Evolutionary conservation across 2,329 filamentous ascomycete genomes (phyloP), one percentile per base, ranked within the genome.

Genomic region (Fusarium bulbicola): DNA sequence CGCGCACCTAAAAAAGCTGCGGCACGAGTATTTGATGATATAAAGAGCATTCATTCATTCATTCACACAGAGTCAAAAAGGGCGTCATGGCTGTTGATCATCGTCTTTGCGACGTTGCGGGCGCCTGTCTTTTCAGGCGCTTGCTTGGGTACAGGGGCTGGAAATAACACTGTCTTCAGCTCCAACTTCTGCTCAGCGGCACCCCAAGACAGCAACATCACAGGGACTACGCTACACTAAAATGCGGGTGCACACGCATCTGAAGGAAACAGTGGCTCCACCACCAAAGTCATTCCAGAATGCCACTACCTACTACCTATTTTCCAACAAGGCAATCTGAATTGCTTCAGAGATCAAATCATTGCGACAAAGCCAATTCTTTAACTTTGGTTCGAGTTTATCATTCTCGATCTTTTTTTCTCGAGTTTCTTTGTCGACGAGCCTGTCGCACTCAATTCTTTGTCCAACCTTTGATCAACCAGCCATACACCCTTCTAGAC

Each of bases 1-100:
- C 60, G 57, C 73, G 65, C 62, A 64, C 68, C 72, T 72, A 77
- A 66, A 75, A 77, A 77, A 62, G 64, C 61, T 60, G 60, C 65
- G 61, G 66, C 59, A 65, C 72, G 73, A 78, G 68, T 72, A 70
- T 71, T 73, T 68, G 67, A 65, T 74, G 66, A 74, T 72, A 76
- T 74, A 67, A 70, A 70, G 74, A 70, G 74, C 74, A 77, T 73
- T 46, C 59, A 58, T 56, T 56, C 50, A 53, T 37, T 21, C 52
- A 28, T 36, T 36, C 50, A 42, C 45, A 45, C 53, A 50, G 54
- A 70, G 52, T 62, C 72, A 70, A 60, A 70, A 59, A 61, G 50
- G 69, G 59, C 69, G 62, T 62, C 32, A 61, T 68, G 66, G 66
- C 59, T 65, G 73, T 63, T 72, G 70, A 68, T 71, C 74, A 73